phyloP scores from a whole-genome alignment of 192 early-diverging fungal genomes.

The Backusella westeae region DNA sequence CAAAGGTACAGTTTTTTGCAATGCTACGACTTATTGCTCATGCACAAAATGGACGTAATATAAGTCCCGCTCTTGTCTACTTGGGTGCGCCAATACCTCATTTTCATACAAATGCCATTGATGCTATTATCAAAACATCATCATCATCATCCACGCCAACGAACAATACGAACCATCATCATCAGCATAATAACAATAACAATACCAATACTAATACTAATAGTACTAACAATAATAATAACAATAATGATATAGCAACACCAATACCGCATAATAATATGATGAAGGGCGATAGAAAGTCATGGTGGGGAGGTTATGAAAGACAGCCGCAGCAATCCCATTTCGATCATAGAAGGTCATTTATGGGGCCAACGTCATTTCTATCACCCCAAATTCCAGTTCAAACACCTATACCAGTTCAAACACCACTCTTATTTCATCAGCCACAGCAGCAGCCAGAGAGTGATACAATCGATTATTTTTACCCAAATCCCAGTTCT shows the following conservation, averaged over 20 bases:
- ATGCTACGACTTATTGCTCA: slow-evolving; percentile 30
- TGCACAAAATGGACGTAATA: slow-evolving; percentile 25
- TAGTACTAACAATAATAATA: neutral
- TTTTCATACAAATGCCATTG: slow-evolving; percentile 18
- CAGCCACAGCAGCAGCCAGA: slow-evolving; percentile 3
- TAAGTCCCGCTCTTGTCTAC: neutral
- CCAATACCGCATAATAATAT: neutral
- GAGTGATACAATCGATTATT: neutral
- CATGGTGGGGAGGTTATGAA: slow-evolving; percentile 19
- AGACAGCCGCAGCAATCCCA: neutral
- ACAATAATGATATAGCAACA: neutral
- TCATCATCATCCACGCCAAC: neutral
- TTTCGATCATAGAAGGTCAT: slow-evolving; percentile 4
- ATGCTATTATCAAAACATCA: slow-evolving; percentile 11
- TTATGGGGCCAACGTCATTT: neutral
- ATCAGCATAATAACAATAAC: neutral
- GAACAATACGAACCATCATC: neutral
- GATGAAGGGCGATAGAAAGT: slow-evolving; percentile 5
- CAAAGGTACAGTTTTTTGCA: slow-evolving; percentile 25
- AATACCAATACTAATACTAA: neutral
- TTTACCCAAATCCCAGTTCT: neutral
- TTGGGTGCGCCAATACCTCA: slow-evolving; percentile 19
- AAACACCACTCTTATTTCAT: neutral
- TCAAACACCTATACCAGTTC: slow-evolving; percentile 13
- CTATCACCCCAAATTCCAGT: neutral